Conservation (phyloP, 1,284 basidiomycete species). For the Boletus semigastroideus region DNA sequence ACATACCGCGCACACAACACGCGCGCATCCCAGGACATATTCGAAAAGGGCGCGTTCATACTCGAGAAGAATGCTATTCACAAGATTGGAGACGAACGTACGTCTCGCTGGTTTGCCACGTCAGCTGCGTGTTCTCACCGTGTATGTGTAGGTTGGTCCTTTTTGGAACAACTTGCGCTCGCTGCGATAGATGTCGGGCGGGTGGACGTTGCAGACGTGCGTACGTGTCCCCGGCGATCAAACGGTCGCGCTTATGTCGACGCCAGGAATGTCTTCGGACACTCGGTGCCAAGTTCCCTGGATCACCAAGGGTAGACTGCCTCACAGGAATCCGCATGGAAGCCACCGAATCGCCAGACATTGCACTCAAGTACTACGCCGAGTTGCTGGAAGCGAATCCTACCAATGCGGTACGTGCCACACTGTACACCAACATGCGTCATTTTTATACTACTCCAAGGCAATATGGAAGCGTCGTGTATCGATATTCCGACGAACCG, state of each 20-base stretch:
- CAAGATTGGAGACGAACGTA: slow-evolving; percentile 64
- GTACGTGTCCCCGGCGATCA: slow-evolving; percentile 30
- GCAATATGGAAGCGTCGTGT: slow-evolving; percentile 84
- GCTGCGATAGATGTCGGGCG: slow-evolving; percentile 85
- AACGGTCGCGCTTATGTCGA: slow-evolving; percentile 20
- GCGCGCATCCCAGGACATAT: slow-evolving; percentile 69
- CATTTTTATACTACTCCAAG: slow-evolving; percentile 39
- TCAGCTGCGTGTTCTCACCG: not conserved
- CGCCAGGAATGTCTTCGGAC: slow-evolving; percentile 64
- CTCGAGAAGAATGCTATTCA: slow-evolving; percentile 50
- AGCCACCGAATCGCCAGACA: slow-evolving; percentile 61
- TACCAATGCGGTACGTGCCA: slow-evolving; percentile 68
- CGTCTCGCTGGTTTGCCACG: not conserved
- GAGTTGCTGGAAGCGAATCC: slow-evolving; percentile 67
- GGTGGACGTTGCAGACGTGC: slow-evolving; percentile 79
- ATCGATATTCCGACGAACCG: slow-evolving; percentile 62
- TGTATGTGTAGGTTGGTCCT: slow-evolving; percentile 67
- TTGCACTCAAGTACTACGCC: slow-evolving; percentile 70
- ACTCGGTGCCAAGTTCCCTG: slow-evolving; percentile 73
- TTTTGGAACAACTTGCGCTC: slow-evolving; percentile 85
- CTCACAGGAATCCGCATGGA: slow-evolving; percentile 89
- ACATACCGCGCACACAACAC: slow-evolving; percentile 67
- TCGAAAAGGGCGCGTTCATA: slow-evolving; percentile 60
- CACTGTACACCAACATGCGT: not conserved
- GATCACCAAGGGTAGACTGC: slow-evolving; percentile 79